These are phyloP conservation scores for Haematococcus sp. DNA, from an alignment of 139 green algal genomes.

Conservation along the genomic window DNA sequence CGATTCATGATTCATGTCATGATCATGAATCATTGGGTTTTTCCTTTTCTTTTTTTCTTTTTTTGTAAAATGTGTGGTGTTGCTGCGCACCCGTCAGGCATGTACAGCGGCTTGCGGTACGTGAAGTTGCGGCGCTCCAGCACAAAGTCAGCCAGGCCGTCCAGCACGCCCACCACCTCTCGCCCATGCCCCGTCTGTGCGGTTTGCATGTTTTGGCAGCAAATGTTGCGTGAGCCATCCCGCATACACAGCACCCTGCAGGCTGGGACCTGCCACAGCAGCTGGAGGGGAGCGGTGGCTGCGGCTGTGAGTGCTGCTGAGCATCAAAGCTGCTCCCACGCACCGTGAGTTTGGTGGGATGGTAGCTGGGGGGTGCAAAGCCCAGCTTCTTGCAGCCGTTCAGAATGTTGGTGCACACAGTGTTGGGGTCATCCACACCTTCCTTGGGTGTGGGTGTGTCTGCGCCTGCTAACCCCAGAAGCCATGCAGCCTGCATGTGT, in stretches of 20 bases:
- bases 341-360: conserved; percentile 58
- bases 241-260: too few relatives aligned
- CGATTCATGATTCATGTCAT: too few relatives aligned
- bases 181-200: conserved; percentile 54
- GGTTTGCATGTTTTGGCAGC: too few relatives aligned
- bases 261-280: too few relatives aligned
- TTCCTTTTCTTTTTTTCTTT: too few relatives aligned
- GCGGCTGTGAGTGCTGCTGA: too few relatives aligned
- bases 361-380: conserved; percentile 51
- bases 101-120: conserved; percentile 49
- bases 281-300: too few relatives aligned
- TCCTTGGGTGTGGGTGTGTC: conserved; percentile 56
- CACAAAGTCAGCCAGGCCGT: conserved; percentile 52
- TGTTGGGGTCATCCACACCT: conserved; percentile 75
- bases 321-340: neutral
- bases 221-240: too few relatives aligned
- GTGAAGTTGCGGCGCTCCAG: conserved; percentile 46
- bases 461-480: conserved; percentile 51
- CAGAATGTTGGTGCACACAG: conserved; percentile 48
- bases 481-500: conserved; percentile 49
- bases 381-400: conserved; percentile 33
- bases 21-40: too few relatives aligned
- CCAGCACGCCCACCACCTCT: conserved; percentile 58
- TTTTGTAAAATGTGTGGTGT: too few relatives aligned
- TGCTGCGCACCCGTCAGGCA: conserved; percentile 37